Evolutionary conservation across 1,284 basidiomycete genomes (phyloP).

Genomic region (Gomphus sp.): DNA sequence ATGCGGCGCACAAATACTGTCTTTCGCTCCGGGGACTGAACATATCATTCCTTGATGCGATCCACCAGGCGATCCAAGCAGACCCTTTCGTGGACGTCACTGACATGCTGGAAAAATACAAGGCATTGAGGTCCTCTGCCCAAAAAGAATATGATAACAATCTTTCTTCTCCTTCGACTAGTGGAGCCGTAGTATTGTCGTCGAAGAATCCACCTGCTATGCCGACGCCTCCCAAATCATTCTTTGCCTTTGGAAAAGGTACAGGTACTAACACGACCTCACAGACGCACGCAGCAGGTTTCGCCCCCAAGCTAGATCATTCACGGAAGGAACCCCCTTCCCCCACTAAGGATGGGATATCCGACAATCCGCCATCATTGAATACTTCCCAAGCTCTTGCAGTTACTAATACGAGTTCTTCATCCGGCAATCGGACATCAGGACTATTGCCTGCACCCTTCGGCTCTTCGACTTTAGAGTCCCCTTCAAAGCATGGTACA

Average conservation of each 20-base stretch:
- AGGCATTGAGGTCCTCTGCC: constrained; percentile 43
- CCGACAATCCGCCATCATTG: neutral
- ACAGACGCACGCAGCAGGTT: neutral
- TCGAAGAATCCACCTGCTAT: neutral
- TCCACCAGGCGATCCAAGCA: constrained; percentile 53
- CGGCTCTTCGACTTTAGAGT: neutral
- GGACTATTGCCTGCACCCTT: neutral
- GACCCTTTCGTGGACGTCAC: constrained; percentile 74
- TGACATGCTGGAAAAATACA: constrained; percentile 57
- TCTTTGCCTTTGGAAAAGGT: neutral
- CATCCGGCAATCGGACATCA: neutral
- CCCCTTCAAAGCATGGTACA: neutral
- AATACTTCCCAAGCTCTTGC: neutral
- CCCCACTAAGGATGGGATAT: neutral
- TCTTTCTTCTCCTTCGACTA: neutral
- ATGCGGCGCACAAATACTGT: constrained; percentile 46
- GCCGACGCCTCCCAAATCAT: neutral
- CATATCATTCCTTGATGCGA: constrained; percentile 53
- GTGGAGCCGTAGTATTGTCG: neutral
- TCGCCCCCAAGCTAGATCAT: neutral
- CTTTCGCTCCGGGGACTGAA: constrained; percentile 76
- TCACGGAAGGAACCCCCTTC: neutral
- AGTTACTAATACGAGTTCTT: neutral
- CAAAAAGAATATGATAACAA: constrained; percentile 47
- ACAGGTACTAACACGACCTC: neutral